These are phyloP conservation scores for Trichoderma atrobrunneum DNA, from an alignment of 2,329 filamentous ascomycete species.

Conservation along the genomic window DNA sequence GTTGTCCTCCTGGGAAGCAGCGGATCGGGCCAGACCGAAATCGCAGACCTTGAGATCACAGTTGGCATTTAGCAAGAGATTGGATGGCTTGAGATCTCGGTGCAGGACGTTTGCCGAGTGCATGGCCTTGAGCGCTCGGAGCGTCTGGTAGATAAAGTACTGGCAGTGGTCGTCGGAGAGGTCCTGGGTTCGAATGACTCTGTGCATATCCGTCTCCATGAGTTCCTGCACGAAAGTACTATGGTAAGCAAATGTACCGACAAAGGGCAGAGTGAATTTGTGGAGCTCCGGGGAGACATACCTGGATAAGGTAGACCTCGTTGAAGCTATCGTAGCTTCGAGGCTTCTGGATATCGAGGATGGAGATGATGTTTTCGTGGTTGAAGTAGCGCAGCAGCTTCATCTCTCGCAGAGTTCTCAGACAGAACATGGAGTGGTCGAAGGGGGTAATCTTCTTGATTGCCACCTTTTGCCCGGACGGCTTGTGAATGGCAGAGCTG, in stretches of 20 bases:
- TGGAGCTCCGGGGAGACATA: conserved; percentile 41
- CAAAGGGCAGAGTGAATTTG: not conserved
- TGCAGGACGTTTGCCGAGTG: conserved; percentile 98
- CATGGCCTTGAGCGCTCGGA: conserved; percentile 97
- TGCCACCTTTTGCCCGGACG: conserved; percentile 95
- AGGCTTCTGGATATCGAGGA: conserved; percentile 97
- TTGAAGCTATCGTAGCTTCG: conserved; percentile 94
- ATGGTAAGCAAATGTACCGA: not conserved
- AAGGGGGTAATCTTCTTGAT: conserved; percentile 99
- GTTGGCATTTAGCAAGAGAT: conserved; percentile 94
- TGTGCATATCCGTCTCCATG: conserved; percentile 99
- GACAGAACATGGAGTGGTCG: conserved; percentile 98
- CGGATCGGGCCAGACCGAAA: conserved; percentile 92
- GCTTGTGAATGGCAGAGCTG: conserved; percentile 96
- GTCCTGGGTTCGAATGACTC: conserved; percentile 97
- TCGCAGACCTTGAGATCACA: conserved; percentile 99
- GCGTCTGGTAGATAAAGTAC: conserved; percentile 99
- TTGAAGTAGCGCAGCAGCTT: conserved; percentile 99
- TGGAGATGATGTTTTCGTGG: conserved; percentile 99
- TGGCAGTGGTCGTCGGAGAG: conserved; percentile 99
- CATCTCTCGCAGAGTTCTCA: conserved; percentile 97
- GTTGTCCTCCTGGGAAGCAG: conserved; percentile 96
- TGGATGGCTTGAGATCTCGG: conserved; percentile 95
- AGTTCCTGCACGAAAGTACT: conserved; percentile 63
- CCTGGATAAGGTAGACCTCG: conserved; percentile 98